phyloP scores from a whole-genome alignment of 2,329 filamentous ascomycete species.

The Hypoxylon rubiginosum region DNA sequence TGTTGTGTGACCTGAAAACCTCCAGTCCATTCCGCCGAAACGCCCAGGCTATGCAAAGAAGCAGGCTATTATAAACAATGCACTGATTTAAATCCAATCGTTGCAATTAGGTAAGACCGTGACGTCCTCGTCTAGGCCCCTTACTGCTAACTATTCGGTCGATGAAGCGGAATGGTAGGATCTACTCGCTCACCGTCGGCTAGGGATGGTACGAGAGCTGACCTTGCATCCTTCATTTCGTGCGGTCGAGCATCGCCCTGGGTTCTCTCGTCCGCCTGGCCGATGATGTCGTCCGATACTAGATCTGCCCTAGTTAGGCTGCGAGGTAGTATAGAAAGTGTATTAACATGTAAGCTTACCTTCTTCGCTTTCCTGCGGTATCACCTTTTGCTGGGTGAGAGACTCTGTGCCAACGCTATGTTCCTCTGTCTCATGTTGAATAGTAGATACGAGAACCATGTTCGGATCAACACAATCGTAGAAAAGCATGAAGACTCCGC shows the following conservation, averaged over 20 bases:
- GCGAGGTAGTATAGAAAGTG: neutral
- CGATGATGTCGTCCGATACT: neutral
- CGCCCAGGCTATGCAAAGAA: constrained; percentile 47
- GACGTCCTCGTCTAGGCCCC: neutral
- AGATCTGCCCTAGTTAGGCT: neutral
- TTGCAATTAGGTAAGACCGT: neutral
- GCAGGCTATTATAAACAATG: constrained; percentile 23
- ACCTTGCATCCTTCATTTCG: constrained; percentile 51
- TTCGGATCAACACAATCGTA: constrained; percentile 80
- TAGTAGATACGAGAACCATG: constrained; percentile 58
- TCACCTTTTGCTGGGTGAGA: neutral
- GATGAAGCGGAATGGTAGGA: constrained; percentile 44
- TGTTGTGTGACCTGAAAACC: neutral
- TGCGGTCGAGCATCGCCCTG: constrained; percentile 1
- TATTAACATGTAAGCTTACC: constrained; percentile 1
- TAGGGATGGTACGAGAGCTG: constrained; percentile 61
- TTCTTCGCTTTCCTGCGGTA: constrained; percentile 4
- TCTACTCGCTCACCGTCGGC: constrained; percentile 54
- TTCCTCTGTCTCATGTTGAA: constrained; percentile 18
- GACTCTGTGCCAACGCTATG: neutral
- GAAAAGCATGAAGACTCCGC: constrained; percentile 96
- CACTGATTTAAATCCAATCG: constrained; percentile 7
- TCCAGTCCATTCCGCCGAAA: constrained; percentile 28
- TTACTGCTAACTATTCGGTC: constrained; percentile 43
- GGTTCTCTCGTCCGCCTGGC: neutral